These are phyloP conservation scores for Limtongia smithiae DNA, from an alignment of 805 yeast genomes.

Conservation along the genomic window DNA sequence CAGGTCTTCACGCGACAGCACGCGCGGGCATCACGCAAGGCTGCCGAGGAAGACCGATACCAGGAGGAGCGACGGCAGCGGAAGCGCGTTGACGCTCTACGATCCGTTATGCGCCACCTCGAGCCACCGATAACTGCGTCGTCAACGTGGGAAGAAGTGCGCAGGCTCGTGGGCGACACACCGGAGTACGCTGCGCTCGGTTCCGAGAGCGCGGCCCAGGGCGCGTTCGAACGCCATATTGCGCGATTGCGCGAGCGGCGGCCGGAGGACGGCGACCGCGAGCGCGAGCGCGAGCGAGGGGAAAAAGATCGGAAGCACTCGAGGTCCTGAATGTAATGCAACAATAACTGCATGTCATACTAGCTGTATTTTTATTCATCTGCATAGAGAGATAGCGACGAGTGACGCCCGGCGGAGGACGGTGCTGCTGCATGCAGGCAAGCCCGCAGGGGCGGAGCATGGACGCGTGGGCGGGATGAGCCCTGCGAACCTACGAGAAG, in stretches of 20 bases:
- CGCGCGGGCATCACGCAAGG: conserved; percentile 21
- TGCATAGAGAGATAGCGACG: not conserved
- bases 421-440: not conserved
- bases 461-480: too few species aligned
- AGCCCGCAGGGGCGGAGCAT: too few species aligned
- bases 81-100: conserved; percentile 35
- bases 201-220: conserved; percentile 34
- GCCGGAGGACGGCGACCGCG: conserved; percentile 27
- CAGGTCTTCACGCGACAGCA: conserved; percentile 19
- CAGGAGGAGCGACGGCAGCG: conserved; percentile 34
- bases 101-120: conserved; percentile 34
- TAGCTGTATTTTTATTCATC: not conserved
- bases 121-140: conserved; percentile 36
- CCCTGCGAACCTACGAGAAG: too few species aligned
- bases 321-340: not conserved
- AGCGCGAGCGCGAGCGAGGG: conserved; percentile 13
- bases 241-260: conserved; percentile 33
- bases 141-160: conserved; percentile 41
- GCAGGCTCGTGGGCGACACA: conserved; percentile 34
- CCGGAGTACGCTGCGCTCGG: conserved; percentile 41
- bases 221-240: conserved; percentile 40
- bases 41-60: conserved; percentile 34
- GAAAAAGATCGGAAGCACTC: conserved; percentile 5
- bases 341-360: not conserved
- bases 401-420: not conserved